Evolutionary conservation across 2,329 filamentous ascomycete species (phyloP), one percentile per base, ranked within the genome.

Genomic region (Phaeoacremonium minimum): DNA sequence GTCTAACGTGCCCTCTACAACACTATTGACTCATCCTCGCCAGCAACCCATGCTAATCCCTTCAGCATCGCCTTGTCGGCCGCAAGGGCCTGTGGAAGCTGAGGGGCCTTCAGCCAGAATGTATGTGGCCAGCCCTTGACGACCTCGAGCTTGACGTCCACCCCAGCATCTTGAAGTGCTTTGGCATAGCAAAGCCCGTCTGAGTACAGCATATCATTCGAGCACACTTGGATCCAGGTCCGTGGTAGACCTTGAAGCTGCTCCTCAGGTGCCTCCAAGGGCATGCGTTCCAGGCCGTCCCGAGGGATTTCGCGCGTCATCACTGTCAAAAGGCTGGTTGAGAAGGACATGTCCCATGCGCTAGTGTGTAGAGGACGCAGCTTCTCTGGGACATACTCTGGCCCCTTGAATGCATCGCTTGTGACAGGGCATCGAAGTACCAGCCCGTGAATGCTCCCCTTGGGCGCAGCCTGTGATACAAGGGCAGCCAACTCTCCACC

Each of bases 121-220:
- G 71, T 75, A 54, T 75, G 71, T 14, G 70, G 69, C 59, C 63
- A 73, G 7, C 69, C 69, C 36, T 47, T 41, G 18, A 70, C 57
- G 3, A 72, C 57, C 44, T 67, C 60, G 6, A 69, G 47, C 38
- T 49, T 56, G 0, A 71, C 63, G 11, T 64, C 56, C 1, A 63
- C 56, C 9, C 63, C 64, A 4, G 55, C 59, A 11, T 56, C 49
- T 28, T 49, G 53, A 40, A 75, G 48, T 4, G 57, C 49, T 48
- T 63, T 63, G 4, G 63, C 69, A 46, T 72, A 73, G 43, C 69
- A 74, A 7, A 69, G 43, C 8, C 71, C 70, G 48, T 75, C 71
- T 15, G 66, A 69, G 50, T 73, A 73, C 41, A 73, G 58, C 28
- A 64, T 61, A 43, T 75, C 71, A 35, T 74, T 74, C 7, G 65